These are phyloP conservation scores for Nigrospora osmanthi DNA, from an alignment of 2,329 filamentous ascomycete genomes.

Conservation along the genomic window DNA sequence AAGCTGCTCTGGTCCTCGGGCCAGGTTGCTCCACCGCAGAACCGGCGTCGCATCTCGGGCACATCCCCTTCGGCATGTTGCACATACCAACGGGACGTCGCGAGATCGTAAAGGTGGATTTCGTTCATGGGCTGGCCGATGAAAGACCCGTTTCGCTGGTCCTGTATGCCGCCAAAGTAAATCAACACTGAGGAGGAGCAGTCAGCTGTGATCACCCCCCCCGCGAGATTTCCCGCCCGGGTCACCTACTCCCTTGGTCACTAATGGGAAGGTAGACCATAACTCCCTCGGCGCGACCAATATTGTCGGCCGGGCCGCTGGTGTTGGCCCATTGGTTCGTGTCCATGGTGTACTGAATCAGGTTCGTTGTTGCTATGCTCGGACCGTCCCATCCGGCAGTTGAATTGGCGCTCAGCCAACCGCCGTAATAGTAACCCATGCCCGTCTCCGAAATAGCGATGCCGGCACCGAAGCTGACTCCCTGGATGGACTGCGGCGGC, in stretches of 20 bases:
- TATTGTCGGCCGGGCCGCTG: constrained; percentile 40
- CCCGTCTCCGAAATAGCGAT: constrained; percentile 45
- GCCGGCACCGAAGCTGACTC: constrained; percentile 50
- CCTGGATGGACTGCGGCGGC: constrained; percentile 28
- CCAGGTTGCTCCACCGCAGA: constrained; percentile 55
- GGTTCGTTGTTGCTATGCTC: constrained; percentile 37
- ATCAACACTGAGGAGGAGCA: constrained; percentile 34
- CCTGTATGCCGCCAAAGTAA: constrained; percentile 53
- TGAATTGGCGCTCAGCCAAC: constrained; percentile 50
- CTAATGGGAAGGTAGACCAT: constrained; percentile 54
- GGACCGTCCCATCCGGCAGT: constrained; percentile 40
- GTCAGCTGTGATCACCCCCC: neutral
- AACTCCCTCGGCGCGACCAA: constrained; percentile 48
- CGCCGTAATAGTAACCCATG: constrained; percentile 54
- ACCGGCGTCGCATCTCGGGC: constrained; percentile 45
- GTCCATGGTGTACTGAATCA: constrained; percentile 51
- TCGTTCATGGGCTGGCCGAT: constrained; percentile 35
- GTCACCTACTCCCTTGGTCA: constrained; percentile 34
- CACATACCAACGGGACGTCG: constrained; percentile 50
- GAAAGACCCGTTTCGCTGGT: constrained; percentile 39
- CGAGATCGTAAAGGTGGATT: constrained; percentile 54
- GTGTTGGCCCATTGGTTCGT: constrained; percentile 41
- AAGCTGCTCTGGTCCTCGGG: constrained; percentile 52
- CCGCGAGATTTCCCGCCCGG: neutral
- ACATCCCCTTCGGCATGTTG: constrained; percentile 47